These are phyloP conservation scores for Trichosporon asahii DNA, from an alignment of 1,284 basidiomycete genomes.

Conservation along the genomic window DNA sequence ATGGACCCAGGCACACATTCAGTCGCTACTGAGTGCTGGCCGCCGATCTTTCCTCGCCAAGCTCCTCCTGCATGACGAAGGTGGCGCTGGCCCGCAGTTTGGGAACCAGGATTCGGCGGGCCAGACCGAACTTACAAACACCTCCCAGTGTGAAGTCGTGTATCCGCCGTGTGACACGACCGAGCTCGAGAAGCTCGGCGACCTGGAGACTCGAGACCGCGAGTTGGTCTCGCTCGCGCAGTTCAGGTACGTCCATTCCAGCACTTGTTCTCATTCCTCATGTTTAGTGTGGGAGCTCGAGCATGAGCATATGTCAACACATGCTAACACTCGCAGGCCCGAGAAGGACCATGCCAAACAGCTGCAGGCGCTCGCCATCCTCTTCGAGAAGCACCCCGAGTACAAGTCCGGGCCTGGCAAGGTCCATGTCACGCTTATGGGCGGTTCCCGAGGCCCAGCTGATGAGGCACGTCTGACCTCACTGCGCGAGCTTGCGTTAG, in stretches of 20 bases:
- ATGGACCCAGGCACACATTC: conserved; percentile 87
- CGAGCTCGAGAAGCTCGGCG: conserved; percentile 61
- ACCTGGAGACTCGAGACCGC: conserved; percentile 62
- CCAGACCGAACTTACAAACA: neutral
- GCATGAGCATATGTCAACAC: neutral
- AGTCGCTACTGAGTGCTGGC: conserved; percentile 59
- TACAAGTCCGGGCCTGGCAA: conserved; percentile 36
- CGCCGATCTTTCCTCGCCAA: conserved; percentile 30
- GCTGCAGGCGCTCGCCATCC: conserved; percentile 63
- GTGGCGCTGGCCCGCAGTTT: neutral
- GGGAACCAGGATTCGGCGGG: neutral
- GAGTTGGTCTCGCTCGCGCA: conserved; percentile 84
- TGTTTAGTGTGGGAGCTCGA: neutral
- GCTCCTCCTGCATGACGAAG: conserved; percentile 28
- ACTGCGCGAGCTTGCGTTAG: conserved; percentile 61
- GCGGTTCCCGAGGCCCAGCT: conserved; percentile 72
- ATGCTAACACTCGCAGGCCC: conserved; percentile 53
- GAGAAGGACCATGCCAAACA: conserved; percentile 93
- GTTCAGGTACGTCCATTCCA: conserved; percentile 62
- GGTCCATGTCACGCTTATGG: conserved; percentile 60
- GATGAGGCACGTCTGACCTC: conserved; percentile 69
- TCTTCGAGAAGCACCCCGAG: conserved; percentile 64
- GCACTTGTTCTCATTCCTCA: neutral
- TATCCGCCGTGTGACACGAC: conserved; percentile 91
- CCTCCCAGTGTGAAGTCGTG: conserved; percentile 56